Evolutionary conservation across 2,329 filamentous ascomycete species (phyloP), one percentile per base, ranked within the genome.

Genomic region (Aspergillus pseudonomiae): DNA sequence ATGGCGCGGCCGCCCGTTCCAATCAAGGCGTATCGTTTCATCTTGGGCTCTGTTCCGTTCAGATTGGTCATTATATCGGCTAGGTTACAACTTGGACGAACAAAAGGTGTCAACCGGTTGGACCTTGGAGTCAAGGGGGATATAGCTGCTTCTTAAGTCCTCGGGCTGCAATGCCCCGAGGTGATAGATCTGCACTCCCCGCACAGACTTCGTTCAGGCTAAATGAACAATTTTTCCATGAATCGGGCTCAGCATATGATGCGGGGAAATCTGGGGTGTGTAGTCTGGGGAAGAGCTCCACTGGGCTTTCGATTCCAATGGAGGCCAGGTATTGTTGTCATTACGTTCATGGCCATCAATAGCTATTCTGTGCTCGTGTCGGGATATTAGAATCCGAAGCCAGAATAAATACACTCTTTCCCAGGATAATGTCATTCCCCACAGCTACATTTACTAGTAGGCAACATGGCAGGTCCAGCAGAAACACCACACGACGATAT

Each of bases 1-100:
- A 81, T 82, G n/a, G 86, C 83, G 16, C 86, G 83, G 19, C 85
- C 85, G 21, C 86, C 86, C 1, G 84, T 85, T 70, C 86, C 86
- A n/a, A 88, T 80, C 32, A 68, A 58, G 24, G 65, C 67, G 34
- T 68, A 68, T 63, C 48, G 62, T 45, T 63, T 63, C 52, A 60
- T 60, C 24, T 57, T 57, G 54, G 26, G 9, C n/a, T 12, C 12
- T 26, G 54, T 5, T 36, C 34, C 6, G 39, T 19, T n/a, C 19
- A n/a, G 6, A 19, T 9, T 9, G 7, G 9, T 41, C 6, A 41
- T 9, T n/a, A 16, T 41, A 41, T 7, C 19, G 6, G 39, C n/a
- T n/a, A 3, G 6, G 39, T 41, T n/a, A 3, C 39, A 41, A 41
- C 19, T 7, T 41, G 19, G 39, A 41, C 39, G 39, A n/a, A n/a